Base-by-base conservation (phyloP, 2,329 filamentous ascomycete species). In the Exophiala sp. region DNA sequence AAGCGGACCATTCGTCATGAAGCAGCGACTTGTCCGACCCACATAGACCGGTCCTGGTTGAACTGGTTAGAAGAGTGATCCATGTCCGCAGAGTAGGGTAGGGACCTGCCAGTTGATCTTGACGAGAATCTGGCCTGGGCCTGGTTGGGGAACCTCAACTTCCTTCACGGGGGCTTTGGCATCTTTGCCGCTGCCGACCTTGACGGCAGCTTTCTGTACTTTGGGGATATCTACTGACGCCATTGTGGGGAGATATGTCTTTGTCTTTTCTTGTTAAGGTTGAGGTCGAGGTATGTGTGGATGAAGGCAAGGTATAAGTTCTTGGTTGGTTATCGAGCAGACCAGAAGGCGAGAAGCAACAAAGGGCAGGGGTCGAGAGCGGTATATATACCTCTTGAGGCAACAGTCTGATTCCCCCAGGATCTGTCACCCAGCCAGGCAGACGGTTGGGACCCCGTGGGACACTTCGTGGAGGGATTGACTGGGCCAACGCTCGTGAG, bases 41-140 rank as follows among this genome's bases (percentile, higher is more conserved):
- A 77, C 88, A 95, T 59, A 95, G 88, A 66, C 88, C 88, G 22
- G 84, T 61, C 50, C 53, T 55, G 24, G 8, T 27, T 32, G n/a
- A 41, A 22, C 3, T 40, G 44, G 53, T 18, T 5, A 19, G 3
- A 2, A 10, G 8, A 32, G 29, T 32, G 6, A 3, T 34, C 11
- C 10, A 38, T 2, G 10, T 2, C 13, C 30, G 6, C 13, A n/a
- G n/a, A n/a, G n/a, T n/a, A n/a, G n/a, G n/a, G n/a, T 16, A 14
- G 18, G 27, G 11, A 86, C 43, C 21, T 43, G 24, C 77, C 80
- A 95, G 71, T 89, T 89, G 77, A 95, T 79, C 72, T 94, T 91
- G 72, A 95, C 75, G 56, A 96, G 84, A 60, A 95, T 86, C 72
- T 96, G 86, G 72, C 94, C 88, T 41, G 89, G 83, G 14, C 83